Evolutionary conservation across 495 filamentous ascomycete species (phyloP), one percentile per base, ranked within the genome.

Genomic region (Penicillium samsonianum): DNA sequence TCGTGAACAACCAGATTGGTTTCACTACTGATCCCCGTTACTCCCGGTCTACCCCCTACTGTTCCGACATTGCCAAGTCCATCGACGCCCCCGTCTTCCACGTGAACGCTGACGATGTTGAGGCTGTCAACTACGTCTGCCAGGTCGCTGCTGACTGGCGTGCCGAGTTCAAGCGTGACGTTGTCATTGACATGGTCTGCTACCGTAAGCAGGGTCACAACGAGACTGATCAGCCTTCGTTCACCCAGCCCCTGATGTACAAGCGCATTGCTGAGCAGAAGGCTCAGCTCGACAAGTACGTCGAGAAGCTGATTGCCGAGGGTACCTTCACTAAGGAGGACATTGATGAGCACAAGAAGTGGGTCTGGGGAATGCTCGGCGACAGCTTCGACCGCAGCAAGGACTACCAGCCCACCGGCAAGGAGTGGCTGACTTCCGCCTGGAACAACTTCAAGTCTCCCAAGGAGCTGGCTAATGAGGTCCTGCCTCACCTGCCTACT

Each of bases 211-310:
- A 96, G 75, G 94, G 94, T 51, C 94, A 98, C 85, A 98, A 98
- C 78, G 94, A 98, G 81, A 98, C 94, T 14, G 94, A 98, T 67
- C 94, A 98, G 79, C 94, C 94, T 17, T 96, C 92, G 31, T 98
- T 98, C 83, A 98, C 94, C n/a, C 94, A 98, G 76, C 94, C 94
- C 37, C 77, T 96, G 58, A 98, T 98, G 94, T 98, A 98, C 83
- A 96, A 96, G 84, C 90, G 89, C 63, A 97, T 98, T 68, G 82
- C 84, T 53, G 79, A 84, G 37, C 89, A 96, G 69, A 80, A 86
- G 58, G 80, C 84, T 23, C 87, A 92, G 71, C 85, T 98, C 58
- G 86, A 92, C 70, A 89, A 85, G 65, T 98, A 98, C 73, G 81
- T 93, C 58, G 82, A 93, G 57, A 86, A 91, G 80, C 89, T 98